A percentile compares a stretch with the other conserved stretches of the same genome.
These are phyloP conservation scores for Hypoxylon perforatum DNA, from an alignment of 495 filamentous ascomycete genomes.

Conservation along the genomic window DNA sequence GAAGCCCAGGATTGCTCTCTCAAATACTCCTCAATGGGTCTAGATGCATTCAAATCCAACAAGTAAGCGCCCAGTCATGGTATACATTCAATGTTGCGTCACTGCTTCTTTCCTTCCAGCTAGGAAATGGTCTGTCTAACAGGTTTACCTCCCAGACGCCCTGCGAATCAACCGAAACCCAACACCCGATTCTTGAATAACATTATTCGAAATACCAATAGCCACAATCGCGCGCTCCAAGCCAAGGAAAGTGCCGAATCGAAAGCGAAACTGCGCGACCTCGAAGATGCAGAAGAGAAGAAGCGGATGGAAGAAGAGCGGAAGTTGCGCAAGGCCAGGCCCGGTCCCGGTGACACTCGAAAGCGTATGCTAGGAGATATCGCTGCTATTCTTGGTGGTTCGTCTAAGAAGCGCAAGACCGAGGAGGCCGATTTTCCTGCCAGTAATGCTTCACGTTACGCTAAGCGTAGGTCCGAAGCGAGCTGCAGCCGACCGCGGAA, in stretches of 20 bases:
- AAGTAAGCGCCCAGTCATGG: slow-evolving; percentile 61
- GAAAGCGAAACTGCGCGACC: slow-evolving; percentile 56
- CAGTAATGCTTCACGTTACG: background rate
- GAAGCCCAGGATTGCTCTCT: slow-evolving; percentile 76
- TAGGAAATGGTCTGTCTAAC: slow-evolving; percentile 32
- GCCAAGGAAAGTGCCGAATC: slow-evolving; percentile 79
- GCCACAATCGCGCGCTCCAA: slow-evolving; percentile 86
- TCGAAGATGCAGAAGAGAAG: slow-evolving; percentile 54
- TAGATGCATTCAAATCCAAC: slow-evolving; percentile 72
- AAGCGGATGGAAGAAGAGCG: slow-evolving; percentile 53
- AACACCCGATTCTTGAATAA: slow-evolving; percentile 91
- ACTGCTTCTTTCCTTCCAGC: slow-evolving; percentile 13
- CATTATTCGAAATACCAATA: slow-evolving; percentile 88
- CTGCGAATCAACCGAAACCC: slow-evolving; percentile 80
- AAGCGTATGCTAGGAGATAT: slow-evolving; percentile 65
- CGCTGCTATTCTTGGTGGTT: slow-evolving; percentile 59
- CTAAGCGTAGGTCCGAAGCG: slow-evolving; percentile 22
- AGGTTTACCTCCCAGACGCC: slow-evolving; percentile 45
- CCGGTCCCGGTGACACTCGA: slow-evolving; percentile 55
- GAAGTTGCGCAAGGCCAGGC: slow-evolving; percentile 51
- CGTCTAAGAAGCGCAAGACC: slow-evolving; percentile 49
- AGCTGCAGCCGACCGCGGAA: slow-evolving; percentile 6
- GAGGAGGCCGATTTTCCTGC: slow-evolving; percentile 35
- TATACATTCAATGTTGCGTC: background rate
- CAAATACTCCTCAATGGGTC: slow-evolving; percentile 77